These are phyloP conservation scores for Sporothrix inflata DNA, from an alignment of 2,329 filamentous ascomycete species.

Conservation along the genomic window DNA sequence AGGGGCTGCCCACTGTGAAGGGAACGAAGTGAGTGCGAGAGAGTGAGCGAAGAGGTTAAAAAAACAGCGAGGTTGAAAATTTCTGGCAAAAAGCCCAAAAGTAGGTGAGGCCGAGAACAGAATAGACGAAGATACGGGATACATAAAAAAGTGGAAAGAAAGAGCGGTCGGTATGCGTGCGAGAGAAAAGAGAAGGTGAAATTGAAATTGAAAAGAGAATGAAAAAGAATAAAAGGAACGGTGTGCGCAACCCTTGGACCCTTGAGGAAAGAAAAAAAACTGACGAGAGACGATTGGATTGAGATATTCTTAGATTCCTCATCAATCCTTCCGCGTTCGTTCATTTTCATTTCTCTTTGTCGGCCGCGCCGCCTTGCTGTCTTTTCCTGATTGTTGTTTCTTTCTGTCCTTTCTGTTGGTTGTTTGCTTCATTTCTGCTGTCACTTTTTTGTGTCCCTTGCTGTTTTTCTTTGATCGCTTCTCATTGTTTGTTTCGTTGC, in stretches of 20 bases:
- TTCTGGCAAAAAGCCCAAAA: slow-evolving; percentile 11
- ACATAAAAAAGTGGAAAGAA: slow-evolving; percentile 14
- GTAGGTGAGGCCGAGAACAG: slow-evolving; percentile 16
- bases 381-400: background rate
- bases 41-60: background rate
- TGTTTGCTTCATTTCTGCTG: background rate
- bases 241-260: background rate
- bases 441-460: background rate
- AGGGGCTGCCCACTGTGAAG: slow-evolving; percentile 8
- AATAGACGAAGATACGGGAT: background rate
- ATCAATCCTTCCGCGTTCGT: slow-evolving; percentile 28
- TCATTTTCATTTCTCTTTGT: slow-evolving; percentile 5
- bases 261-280: no score
- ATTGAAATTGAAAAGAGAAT: slow-evolving; percentile 1
- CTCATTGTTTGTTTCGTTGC: background rate
- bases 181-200: slow-evolving; percentile 8
- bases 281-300: background rate
- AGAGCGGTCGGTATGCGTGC: slow-evolving; percentile 23
- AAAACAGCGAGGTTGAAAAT: slow-evolving; percentile 1
- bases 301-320: background rate
- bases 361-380: background rate
- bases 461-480: slow-evolving; percentile 14
- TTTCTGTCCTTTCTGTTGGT: background rate
- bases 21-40: slow-evolving; percentile 8
- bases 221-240: slow-evolving; percentile 15